A percentile compares a stretch with the other conserved stretches of the same genome.
Evolutionary conservation across 371 early-diverging fungal species (phyloP).

Genomic region (Mortierella sp.): DNA sequence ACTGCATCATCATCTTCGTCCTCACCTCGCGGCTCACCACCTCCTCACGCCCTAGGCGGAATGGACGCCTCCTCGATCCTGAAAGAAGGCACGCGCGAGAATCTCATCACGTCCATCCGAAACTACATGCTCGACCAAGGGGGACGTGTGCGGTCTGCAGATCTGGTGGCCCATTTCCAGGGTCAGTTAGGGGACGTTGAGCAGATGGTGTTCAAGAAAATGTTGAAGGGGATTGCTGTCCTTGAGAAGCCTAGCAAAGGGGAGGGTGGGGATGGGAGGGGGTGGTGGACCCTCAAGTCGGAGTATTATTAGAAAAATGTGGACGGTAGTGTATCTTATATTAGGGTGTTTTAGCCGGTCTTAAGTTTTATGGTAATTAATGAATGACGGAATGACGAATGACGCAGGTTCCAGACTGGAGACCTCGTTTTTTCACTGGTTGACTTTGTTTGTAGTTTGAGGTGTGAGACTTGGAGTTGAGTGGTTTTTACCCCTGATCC

Average conservation of each 20-base stretch:
- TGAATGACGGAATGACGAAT: too few species aligned
- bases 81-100: constrained; percentile 55
- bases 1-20: neutral
- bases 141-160: constrained; percentile 65
- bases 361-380: too few species aligned
- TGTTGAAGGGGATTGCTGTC: constrained; percentile 76
- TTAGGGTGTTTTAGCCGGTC: neutral
- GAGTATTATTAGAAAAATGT: constrained; percentile 59
- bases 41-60: neutral
- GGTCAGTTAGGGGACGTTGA: constrained; percentile 64
- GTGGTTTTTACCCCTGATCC: neutral
- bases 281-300: constrained; percentile 68
- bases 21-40: constrained; percentile 22
- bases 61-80: constrained; percentile 21
- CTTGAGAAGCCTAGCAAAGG: constrained; percentile 54
- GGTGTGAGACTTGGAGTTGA: too few species aligned
- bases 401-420: too few species aligned
- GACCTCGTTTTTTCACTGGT: too few species aligned
- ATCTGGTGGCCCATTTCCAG: constrained; percentile 68
- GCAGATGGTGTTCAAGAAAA: constrained; percentile 71
- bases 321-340: neutral
- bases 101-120: constrained; percentile 67
- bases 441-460: too few species aligned
- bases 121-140: constrained; percentile 65
- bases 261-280: constrained; percentile 58